Evolutionary conservation across 78 protist genomes (phyloP).

Genomic region (Cavenderia fasciculata): DNA sequence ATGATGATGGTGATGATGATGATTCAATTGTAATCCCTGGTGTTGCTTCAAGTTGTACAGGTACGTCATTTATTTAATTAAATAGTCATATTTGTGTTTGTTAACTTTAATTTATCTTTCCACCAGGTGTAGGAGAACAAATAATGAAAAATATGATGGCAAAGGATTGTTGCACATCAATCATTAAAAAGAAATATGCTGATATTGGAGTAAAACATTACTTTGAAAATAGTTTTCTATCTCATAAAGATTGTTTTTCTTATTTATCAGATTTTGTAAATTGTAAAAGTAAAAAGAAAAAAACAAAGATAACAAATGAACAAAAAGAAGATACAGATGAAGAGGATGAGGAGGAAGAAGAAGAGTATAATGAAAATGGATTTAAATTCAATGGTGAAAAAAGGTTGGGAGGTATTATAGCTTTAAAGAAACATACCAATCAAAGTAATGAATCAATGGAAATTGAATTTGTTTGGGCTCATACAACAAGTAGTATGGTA

Average conservation of each 20-base stretch:
- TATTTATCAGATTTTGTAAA: neutral
- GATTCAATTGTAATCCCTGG: constrained; percentile 9
- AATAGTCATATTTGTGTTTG: neutral
- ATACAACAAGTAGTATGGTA: constrained; percentile 79
- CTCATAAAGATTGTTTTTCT: constrained; percentile 58
- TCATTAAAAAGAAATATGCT: constrained; percentile 10
- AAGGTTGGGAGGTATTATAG: constrained; percentile 72
- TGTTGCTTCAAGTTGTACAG: constrained; percentile 66
- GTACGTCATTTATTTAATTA: constrained; percentile 9
- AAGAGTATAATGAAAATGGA: neutral
- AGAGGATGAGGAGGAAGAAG: constrained; percentile 29
- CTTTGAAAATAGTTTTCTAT: constrained; percentile 32
- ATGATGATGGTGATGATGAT: neutral
- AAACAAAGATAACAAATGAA: neutral
- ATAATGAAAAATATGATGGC: constrained; percentile 60
- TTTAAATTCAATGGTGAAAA: constrained; percentile 14
- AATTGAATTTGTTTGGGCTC: constrained; percentile 79
- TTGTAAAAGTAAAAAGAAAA: neutral
- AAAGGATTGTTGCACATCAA: constrained; percentile 55
- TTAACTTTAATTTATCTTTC: neutral
- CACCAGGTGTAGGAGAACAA: constrained; percentile 85
- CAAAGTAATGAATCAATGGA: constrained; percentile 1
- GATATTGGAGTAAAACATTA: constrained; percentile 32
- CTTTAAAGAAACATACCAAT: constrained; percentile 41
- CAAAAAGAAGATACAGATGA: neutral